A percentile compares a stretch with the other conserved stretches of the same genome.
These are phyloP conservation scores for Salix udensis DNA, from an alignment of 345 rosid genomes.

Conservation along the genomic window DNA sequence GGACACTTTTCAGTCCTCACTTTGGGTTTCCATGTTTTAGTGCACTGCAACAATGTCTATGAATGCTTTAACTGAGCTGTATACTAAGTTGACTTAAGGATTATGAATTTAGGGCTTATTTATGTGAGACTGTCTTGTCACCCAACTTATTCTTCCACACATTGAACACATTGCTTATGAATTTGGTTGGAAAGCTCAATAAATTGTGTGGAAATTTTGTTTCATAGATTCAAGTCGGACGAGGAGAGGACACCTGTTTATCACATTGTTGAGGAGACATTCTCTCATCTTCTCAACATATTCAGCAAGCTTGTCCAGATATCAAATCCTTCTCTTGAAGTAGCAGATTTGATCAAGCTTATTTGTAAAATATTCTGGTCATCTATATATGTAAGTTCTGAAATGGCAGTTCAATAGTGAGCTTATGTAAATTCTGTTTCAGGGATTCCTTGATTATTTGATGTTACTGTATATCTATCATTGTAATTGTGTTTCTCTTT, in stretches of 20 bases:
- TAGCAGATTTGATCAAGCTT: conserved; percentile 91
- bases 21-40: not conserved
- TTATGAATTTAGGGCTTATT: not conserved
- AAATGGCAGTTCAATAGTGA: not conserved
- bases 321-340: conserved; percentile 69
- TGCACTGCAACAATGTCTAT: not conserved
- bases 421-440: not conserved
- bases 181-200: not conserved
- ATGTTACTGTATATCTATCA: not conserved
- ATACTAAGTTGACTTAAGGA: not conserved
- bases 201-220: not conserved
- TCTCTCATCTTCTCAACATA: conserved; percentile 71
- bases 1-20: not conserved
- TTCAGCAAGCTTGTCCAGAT: conserved; percentile 83
- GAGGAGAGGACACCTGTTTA: conserved; percentile 90
- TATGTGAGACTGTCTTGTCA: too few species aligned
- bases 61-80: not conserved
- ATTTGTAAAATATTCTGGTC: conserved; percentile 99
- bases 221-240: conserved; percentile 88
- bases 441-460: not conserved
- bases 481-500: not conserved
- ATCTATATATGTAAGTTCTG: conserved; percentile 78
- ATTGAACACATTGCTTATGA: not conserved
- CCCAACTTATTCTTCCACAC: not conserved
- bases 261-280: conserved; percentile 81